These are phyloP conservation scores for Lophiotrema nucula DNA, from an alignment of 495 filamentous ascomycete genomes.

Conservation along the genomic window DNA sequence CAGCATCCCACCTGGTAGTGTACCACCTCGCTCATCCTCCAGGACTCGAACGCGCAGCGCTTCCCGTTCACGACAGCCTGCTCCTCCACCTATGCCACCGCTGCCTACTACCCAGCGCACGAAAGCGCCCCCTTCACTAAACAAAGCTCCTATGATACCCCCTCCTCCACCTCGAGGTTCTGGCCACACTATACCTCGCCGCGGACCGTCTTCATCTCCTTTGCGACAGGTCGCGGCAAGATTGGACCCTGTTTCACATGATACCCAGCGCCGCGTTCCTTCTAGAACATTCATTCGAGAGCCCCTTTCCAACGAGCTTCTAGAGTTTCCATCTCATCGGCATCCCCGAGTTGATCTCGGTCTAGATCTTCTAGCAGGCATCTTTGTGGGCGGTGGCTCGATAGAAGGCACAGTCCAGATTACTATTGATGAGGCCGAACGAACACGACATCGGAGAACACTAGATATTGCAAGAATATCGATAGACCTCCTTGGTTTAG, in stretches of 20 bases:
- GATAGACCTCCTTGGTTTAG: slow-evolving; percentile 53
- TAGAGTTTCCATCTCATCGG: slow-evolving; percentile 39
- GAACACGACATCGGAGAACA: slow-evolving; percentile 32
- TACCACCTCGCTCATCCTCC: slow-evolving; percentile 42
- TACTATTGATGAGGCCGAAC: slow-evolving; percentile 40
- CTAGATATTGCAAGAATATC: slow-evolving; percentile 47
- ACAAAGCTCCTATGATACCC: slow-evolving; percentile 10
- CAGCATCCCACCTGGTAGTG: slow-evolving; percentile 40
- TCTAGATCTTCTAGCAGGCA: slow-evolving; percentile 40
- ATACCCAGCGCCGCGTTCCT: slow-evolving; percentile 36
- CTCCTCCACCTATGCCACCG: slow-evolving; percentile 13
- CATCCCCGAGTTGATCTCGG: slow-evolving; percentile 42
- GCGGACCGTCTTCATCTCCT: slow-evolving; percentile 38
- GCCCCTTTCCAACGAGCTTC: slow-evolving; percentile 35
- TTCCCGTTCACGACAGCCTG: slow-evolving; percentile 9
- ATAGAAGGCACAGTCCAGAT: slow-evolving; percentile 44
- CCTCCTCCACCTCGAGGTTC: slow-evolving; percentile 23
- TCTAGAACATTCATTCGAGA: slow-evolving; percentile 39
- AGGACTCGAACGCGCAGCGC: slow-evolving; percentile 19
- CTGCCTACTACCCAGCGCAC: slow-evolving; percentile 9
- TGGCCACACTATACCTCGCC: slow-evolving; percentile 36
- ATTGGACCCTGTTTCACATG: slow-evolving; percentile 35
- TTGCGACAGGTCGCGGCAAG: slow-evolving; percentile 34
- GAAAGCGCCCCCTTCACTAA: slow-evolving; percentile 12
- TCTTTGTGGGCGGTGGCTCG: slow-evolving; percentile 45